These are phyloP conservation scores for Wickerhamomyces bovis DNA, from an alignment of 805 yeast species.

Conservation along the genomic window DNA sequence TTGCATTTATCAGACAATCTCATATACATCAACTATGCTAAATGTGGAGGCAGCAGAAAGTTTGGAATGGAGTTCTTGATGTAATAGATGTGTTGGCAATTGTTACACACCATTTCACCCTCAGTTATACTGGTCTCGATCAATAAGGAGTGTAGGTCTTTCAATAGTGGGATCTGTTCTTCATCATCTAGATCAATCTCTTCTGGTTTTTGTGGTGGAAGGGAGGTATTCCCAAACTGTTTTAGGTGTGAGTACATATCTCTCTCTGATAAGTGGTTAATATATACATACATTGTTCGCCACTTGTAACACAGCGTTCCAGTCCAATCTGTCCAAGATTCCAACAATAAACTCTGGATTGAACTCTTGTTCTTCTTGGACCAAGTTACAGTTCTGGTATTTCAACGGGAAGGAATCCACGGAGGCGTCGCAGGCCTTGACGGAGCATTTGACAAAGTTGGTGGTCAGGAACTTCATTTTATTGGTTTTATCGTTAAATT, in stretches of 20 bases:
- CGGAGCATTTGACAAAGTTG: slow-evolving; percentile 92
- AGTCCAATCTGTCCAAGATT: slow-evolving; percentile 76
- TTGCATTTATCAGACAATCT: no score
- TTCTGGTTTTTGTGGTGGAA: slow-evolving; percentile 57
- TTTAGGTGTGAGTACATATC: not conserved
- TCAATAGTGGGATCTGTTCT: slow-evolving; percentile 48
- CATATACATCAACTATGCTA: slow-evolving; percentile 40
- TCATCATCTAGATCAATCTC: slow-evolving; percentile 23
- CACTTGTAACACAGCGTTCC: slow-evolving; percentile 78
- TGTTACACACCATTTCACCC: slow-evolving; percentile 84
- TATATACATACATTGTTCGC: slow-evolving; percentile 51
- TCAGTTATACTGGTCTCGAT: slow-evolving; percentile 82
- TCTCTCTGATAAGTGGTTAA: no score
- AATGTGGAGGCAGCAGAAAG: slow-evolving; percentile 89
- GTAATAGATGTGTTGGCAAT: slow-evolving; percentile 82
- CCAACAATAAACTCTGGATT: slow-evolving; percentile 74
- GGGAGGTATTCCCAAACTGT: slow-evolving; percentile 47
- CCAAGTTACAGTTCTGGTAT: slow-evolving; percentile 63
- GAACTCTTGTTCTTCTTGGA: slow-evolving; percentile 67
- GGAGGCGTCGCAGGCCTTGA: slow-evolving; percentile 69
- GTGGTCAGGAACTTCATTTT: slow-evolving; percentile 91
- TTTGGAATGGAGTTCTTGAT: slow-evolving; percentile 93
- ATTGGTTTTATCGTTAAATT: no score
- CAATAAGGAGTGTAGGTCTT: slow-evolving; percentile 70
- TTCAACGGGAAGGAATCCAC: slow-evolving; percentile 75